Base-by-base conservation (phyloP, 2,329 filamentous ascomycete genomes). In the Sporothrix mexicana region DNA sequence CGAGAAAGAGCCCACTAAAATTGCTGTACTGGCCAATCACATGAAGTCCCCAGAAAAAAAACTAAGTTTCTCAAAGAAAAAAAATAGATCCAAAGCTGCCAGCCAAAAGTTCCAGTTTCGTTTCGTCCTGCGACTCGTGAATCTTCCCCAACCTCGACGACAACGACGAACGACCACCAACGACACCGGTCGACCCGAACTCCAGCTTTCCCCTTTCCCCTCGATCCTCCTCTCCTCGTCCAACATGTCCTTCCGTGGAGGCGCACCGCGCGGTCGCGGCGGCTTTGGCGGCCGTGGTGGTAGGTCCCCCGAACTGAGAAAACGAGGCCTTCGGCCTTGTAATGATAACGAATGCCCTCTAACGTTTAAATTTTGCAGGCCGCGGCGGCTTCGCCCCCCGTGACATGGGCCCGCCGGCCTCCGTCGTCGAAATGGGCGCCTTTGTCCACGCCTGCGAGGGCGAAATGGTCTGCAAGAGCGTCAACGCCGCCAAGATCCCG, bases 361-460 rank as follows among this genome's bases (percentile, higher is more conserved):
- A 74, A 72, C 69, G 30, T 55, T 23, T 8, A 53, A 25, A 3
- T 17, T 3, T 41, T 43, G 23, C 13, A 75, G 79, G 80, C 88
- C 88, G 89, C 75, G 88, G 88, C 80, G 88, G 88, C 73, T 90
- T 87, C 80, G 86, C 88, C 76, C 85, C 84, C 77, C 80, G 83
- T 75, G 88, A 89, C 74, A 88, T 87, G 79, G 90, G 90, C 68
- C 90, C 90, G 75, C 90, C 90, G 74, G 87, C 87, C 73, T 82
- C 85, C 73, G 88, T 92, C 70, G 80, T 90, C 78, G 96, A 98
- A 85, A 94, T 99, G 92, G 96, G 96, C 83, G 90, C 89, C 77
- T 97, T 98, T 84, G 84, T 98, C 81, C 96, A 99, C 85, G 91
- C 94, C 73, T 95, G 93, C 85, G 96, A 99, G 84, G 95, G 95